Percentiles rank a stretch among this genome's conserved stretches.
These are phyloP conservation scores for Populus davidiana DNA, from an alignment of 345 rosid genomes.

Conservation along the genomic window DNA sequence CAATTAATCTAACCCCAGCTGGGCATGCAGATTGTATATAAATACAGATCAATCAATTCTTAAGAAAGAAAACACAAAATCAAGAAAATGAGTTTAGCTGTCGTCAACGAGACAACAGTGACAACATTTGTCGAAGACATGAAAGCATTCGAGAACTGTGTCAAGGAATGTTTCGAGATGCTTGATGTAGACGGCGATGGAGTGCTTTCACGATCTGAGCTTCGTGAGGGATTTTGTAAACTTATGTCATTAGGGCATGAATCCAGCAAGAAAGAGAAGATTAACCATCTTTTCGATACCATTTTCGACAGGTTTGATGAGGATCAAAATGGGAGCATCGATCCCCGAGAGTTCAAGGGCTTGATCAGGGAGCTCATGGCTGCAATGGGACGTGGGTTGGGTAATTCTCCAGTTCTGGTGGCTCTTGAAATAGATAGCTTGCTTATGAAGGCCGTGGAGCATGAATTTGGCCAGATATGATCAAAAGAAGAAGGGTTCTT, in stretches of 20 bases:
- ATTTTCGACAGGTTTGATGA: conserved; percentile 48
- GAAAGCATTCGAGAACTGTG: conserved; percentile 29
- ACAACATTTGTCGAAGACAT: conserved; percentile 33
- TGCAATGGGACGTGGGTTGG: conserved; percentile 53
- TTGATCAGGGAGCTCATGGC: conserved; percentile 45
- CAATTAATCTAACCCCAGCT: not conserved
- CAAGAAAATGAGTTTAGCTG: conserved; percentile 32
- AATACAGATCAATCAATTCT: not conserved
- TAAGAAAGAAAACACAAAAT: no score
- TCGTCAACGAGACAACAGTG: conserved; percentile 41
- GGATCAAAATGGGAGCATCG: conserved; percentile 25
- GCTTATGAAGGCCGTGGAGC: conserved; percentile 53
- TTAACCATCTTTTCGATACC: conserved; percentile 2
- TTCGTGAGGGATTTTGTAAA: conserved; percentile 30
- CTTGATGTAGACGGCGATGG: conserved; percentile 44
- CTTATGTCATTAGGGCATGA: conserved; percentile 35
- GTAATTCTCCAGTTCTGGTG: conserved; percentile 39
- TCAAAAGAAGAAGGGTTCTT: not conserved
- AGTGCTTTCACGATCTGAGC: conserved; percentile 27
- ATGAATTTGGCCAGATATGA: conserved; percentile 18
- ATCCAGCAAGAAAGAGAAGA: conserved; percentile 14
- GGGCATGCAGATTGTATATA: not conserved
- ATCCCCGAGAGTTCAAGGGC: conserved; percentile 18
- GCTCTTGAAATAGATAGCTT: conserved; percentile 43
- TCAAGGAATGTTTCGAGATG: conserved; percentile 30